These are phyloP conservation scores for Trametes sanguinea DNA, from an alignment of 768 basidiomycete species.

Conservation along the genomic window DNA sequence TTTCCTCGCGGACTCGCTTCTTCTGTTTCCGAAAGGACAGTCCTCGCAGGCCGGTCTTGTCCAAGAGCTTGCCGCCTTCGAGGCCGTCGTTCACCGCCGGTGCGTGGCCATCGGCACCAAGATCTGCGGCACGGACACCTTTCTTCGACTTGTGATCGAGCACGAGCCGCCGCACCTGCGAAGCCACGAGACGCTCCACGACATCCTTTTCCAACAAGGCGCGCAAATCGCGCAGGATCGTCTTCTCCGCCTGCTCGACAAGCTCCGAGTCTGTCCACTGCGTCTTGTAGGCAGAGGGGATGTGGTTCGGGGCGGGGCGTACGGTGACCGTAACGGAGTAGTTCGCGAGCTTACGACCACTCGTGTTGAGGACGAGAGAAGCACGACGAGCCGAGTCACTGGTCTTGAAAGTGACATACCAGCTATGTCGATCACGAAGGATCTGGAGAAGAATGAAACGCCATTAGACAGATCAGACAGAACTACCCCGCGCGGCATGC, in stretches of 20 bases:
- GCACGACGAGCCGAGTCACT: constrained; percentile 66
- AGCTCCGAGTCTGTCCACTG: constrained; percentile 57
- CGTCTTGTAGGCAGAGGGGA: constrained; percentile 41
- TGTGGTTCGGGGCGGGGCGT: constrained; percentile 40
- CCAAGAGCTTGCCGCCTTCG: constrained; percentile 40
- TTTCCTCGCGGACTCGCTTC: constrained; percentile 40
- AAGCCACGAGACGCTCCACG: constrained; percentile 57
- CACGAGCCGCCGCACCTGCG: constrained; percentile 54
- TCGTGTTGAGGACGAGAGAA: constrained; percentile 57
- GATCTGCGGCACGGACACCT: constrained; percentile 29
- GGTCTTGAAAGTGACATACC: constrained; percentile 81
- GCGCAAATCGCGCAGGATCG: constrained; percentile 59
- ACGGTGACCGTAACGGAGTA: constrained; percentile 60
- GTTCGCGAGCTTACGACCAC: constrained; percentile 55
- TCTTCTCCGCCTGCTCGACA: constrained; percentile 53
- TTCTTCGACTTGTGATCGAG: constrained; percentile 51
- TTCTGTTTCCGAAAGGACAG: constrained; percentile 48
- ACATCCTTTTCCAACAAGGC: constrained; percentile 64
- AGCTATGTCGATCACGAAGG: constrained; percentile 66
- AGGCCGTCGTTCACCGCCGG: constrained; percentile 44
- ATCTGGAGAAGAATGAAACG: constrained; percentile 44
- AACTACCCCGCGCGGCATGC: no score
- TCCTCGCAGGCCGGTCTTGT: constrained; percentile 46
- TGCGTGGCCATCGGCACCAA: constrained; percentile 21
- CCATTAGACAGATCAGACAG: no score